Conservation (phyloP, 176 grass and related monocot species). For the Musa itinerans region DNA sequence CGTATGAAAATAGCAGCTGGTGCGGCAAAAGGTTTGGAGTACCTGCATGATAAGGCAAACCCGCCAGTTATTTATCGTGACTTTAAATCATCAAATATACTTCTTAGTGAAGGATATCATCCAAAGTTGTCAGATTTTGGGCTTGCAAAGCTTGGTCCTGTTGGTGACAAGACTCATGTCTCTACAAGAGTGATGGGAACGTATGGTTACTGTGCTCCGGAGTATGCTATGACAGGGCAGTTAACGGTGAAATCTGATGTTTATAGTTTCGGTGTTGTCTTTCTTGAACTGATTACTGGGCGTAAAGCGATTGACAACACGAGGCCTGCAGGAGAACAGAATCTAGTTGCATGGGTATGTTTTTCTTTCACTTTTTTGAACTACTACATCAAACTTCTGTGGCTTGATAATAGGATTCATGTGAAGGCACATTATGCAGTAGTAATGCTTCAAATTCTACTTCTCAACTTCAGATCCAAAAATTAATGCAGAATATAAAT, state of each 20-base stretch:
- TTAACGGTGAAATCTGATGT: conserved; percentile 94
- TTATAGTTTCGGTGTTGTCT: conserved; percentile 98
- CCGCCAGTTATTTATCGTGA: conserved; percentile 97
- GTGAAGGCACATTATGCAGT: neutral
- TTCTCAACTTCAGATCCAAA: no score
- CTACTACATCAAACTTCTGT: neutral
- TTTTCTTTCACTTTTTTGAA: neutral
- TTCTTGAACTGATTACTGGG: conserved; percentile 94
- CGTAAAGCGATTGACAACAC: conserved; percentile 82
- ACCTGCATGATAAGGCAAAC: conserved; percentile 90
- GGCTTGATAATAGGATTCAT: no score
- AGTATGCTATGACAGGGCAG: conserved; percentile 99
- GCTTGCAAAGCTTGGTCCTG: conserved; percentile 96
- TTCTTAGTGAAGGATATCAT: conserved; percentile 69
- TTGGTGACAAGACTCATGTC: conserved; percentile 95
- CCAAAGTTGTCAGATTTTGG: conserved; percentile 96
- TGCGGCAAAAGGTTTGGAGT: conserved; percentile 90
- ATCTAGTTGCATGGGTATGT: conserved; percentile 92
- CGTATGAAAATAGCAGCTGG: conserved; percentile 93
- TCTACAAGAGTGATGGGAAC: conserved; percentile 99
- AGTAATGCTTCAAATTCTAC: neutral
- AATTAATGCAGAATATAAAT: no score
- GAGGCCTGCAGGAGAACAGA: conserved; percentile 56
- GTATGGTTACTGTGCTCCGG: conserved; percentile 96
- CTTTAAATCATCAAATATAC: conserved; percentile 98